These are phyloP conservation scores for Gentiana macrophylla DNA, from an alignment of 257 asterid species.

Conservation along the genomic window DNA sequence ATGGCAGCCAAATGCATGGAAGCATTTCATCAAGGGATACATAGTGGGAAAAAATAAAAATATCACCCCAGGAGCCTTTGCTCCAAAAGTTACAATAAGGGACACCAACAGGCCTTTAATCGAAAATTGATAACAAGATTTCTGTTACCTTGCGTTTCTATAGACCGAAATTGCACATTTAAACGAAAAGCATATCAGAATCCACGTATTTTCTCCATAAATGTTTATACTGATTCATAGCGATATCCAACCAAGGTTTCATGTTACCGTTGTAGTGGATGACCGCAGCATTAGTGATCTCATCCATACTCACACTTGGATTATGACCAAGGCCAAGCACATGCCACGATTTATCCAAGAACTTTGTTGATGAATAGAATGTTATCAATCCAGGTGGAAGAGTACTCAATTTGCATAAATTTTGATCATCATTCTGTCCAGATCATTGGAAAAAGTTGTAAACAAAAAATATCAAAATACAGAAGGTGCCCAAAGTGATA, in stretches of 20 bases:
- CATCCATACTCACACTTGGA: too few species aligned
- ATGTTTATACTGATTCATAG: constrained; percentile 80
- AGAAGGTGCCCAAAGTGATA: too few species aligned
- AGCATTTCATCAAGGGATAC: constrained; percentile 4
- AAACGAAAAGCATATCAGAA: constrained; percentile 84
- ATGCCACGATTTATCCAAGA: too few species aligned
- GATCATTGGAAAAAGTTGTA: too few species aligned
- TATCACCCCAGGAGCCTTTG: constrained; percentile 28
- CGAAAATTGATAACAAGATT: constrained; percentile 16
- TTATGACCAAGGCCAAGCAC: too few species aligned
- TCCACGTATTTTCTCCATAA: constrained; percentile 94
- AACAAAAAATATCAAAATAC: too few species aligned
- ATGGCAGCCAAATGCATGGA: too few species aligned
- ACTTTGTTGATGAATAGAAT: too few species aligned
- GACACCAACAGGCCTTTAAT: constrained; percentile 15
- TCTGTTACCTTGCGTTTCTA: constrained; percentile 24
- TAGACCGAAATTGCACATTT: constrained; percentile 97
- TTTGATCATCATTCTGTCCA: too few species aligned
- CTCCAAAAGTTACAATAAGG: constrained; percentile 26
- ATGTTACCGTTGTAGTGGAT: constrained; percentile 92
- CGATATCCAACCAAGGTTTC: constrained; percentile 98
- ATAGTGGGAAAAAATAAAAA: constrained; percentile 21
- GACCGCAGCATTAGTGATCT: constrained; percentile 78
- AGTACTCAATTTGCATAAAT: too few species aligned
- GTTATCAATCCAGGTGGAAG: too few species aligned